Conservation (phyloP, 768 basidiomycete species). For the Suillus occidentalis region DNA sequence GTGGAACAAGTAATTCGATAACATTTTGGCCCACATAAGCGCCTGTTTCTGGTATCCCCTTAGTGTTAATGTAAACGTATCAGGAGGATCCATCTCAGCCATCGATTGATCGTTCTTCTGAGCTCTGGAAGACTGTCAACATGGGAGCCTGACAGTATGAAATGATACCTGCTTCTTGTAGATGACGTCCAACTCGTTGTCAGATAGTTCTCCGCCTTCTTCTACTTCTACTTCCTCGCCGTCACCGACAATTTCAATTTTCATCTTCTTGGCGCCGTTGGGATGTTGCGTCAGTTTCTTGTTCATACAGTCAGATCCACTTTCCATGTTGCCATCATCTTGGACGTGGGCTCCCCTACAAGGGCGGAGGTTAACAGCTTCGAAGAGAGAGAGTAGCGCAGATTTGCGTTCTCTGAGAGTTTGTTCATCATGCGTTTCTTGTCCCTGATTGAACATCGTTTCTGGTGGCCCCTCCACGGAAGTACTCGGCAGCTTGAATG, state of each 20-base stretch:
- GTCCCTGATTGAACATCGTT: slow-evolving; percentile 67
- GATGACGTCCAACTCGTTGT: slow-evolving; percentile 79
- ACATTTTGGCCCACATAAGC: slow-evolving; percentile 49
- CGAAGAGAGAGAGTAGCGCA: slow-evolving; percentile 72
- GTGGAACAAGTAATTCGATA: neutral
- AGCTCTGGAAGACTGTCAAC: slow-evolving; percentile 52
- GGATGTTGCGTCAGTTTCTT: slow-evolving; percentile 40
- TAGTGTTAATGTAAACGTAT: slow-evolving; percentile 72
- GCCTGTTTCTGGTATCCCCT: slow-evolving; percentile 95
- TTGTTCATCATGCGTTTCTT: slow-evolving; percentile 79
- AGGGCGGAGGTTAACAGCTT: slow-evolving; percentile 70
- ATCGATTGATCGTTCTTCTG: slow-evolving; percentile 77
- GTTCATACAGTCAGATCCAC: slow-evolving; percentile 40
- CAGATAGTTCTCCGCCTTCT: slow-evolving; percentile 77
- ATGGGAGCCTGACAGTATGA: neutral
- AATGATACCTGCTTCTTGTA: slow-evolving; percentile 66
- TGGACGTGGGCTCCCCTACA: slow-evolving; percentile 42
- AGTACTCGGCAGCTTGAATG: slow-evolving; percentile 56
- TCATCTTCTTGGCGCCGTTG: slow-evolving; percentile 39
- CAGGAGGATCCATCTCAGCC: slow-evolving; percentile 78
- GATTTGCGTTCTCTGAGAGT: slow-evolving; percentile 77
- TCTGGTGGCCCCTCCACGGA: slow-evolving; percentile 27
- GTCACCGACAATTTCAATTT: slow-evolving; percentile 73
- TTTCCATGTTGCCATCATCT: slow-evolving; percentile 28
- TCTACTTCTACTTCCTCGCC: slow-evolving; percentile 84